Conservation (phyloP, 2,329 filamentous ascomycete genomes). For the Ceratocystis smalleyi region DNA sequence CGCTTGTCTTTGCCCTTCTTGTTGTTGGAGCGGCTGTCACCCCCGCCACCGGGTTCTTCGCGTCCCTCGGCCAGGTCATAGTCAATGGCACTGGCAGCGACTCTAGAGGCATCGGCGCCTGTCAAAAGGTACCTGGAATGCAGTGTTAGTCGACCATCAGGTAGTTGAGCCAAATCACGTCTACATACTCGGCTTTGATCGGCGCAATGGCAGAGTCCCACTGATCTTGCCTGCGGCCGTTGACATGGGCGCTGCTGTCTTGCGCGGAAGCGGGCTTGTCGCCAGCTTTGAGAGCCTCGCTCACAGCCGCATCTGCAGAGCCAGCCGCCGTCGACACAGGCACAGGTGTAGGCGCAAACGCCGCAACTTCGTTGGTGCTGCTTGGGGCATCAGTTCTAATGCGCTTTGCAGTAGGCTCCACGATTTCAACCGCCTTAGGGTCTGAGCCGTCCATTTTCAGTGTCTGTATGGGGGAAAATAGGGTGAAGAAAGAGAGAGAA, state of each 20-base stretch:
- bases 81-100: slow-evolving; percentile 26
- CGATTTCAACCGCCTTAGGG: not conserved
- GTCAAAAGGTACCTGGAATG: slow-evolving; percentile 29
- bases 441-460: slow-evolving; percentile 3
- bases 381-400: slow-evolving; percentile 28
- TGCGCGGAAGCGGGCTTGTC: slow-evolving; percentile 21
- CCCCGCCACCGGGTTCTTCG: slow-evolving; percentile 31
- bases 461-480: not conserved
- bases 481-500: not conserved
- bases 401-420: slow-evolving; percentile 41
- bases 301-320: not conserved
- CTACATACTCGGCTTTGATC: slow-evolving; percentile 27
- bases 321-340: slow-evolving; percentile 19
- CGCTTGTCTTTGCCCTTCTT: slow-evolving; percentile 31
- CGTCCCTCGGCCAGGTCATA: slow-evolving; percentile 23
- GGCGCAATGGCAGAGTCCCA: slow-evolving; percentile 20
- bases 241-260: slow-evolving; percentile 37
- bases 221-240: slow-evolving; percentile 26
- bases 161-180: slow-evolving; percentile 1
- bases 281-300: slow-evolving; percentile 15
- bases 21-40: slow-evolving; percentile 25
- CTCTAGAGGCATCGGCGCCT: slow-evolving; percentile 34
- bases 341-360: slow-evolving; percentile 8
- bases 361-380: slow-evolving; percentile 7
- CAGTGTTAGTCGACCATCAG: not conserved